Conservation (phyloP, 2,329 filamentous ascomycete genomes). For the Aureobasidium subglaciale region DNA sequence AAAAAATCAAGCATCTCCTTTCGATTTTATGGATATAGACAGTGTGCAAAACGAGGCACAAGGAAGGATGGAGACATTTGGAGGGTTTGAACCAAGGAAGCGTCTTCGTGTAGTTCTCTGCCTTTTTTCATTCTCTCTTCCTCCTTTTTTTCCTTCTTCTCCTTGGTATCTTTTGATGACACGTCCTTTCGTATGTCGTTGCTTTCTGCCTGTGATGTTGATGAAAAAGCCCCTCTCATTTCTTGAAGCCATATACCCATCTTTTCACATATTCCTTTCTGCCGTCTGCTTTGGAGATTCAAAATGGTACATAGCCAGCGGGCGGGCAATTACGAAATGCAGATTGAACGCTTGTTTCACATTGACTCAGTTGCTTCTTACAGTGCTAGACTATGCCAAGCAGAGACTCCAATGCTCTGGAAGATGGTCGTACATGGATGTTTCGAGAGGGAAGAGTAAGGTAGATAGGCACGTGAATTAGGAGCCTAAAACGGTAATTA, state of each 20-base stretch:
- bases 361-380: too few relatives aligned
- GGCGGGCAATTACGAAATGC: neutral
- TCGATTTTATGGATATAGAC: slow-evolving; percentile 9
- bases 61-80: slow-evolving; percentile 7
- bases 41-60: slow-evolving; percentile 1
- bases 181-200: slow-evolving; percentile 6
- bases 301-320: neutral
- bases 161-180: slow-evolving; percentile 7
- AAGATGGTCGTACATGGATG: too few relatives aligned
- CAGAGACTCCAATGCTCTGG: too few relatives aligned
- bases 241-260: slow-evolving; percentile 11
- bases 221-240: slow-evolving; percentile 2
- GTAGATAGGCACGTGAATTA: neutral
- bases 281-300: neutral
- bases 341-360: neutral
- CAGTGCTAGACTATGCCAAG: too few relatives aligned
- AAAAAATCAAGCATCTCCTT: slow-evolving; percentile 13
- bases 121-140: neutral
- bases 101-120: slow-evolving; percentile 11
- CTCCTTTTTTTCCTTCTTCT: neutral
- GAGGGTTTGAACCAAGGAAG: slow-evolving; percentile 3
- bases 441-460: neutral
- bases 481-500: slow-evolving; percentile 2
- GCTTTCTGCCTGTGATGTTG: slow-evolving; percentile 2
- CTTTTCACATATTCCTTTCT: neutral